phyloP scores from a whole-genome alignment of 805 yeast genomes.

The Suhomyces canberraensis region DNA sequence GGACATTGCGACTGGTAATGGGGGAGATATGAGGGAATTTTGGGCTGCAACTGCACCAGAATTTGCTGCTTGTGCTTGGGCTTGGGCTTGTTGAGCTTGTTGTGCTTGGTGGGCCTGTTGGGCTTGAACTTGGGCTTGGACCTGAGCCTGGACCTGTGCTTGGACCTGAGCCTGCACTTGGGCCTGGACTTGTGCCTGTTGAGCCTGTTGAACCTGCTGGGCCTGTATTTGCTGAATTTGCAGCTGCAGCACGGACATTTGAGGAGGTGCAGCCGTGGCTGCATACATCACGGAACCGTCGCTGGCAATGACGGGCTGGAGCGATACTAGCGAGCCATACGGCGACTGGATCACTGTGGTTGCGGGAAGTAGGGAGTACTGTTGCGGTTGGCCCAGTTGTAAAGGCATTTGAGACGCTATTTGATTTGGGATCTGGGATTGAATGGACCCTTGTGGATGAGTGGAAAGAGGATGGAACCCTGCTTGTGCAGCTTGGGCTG shows the following conservation, averaged over 20 bases:
- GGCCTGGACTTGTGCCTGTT: slow-evolving; percentile 3
- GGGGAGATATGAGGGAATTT: not conserved
- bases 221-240: not conserved
- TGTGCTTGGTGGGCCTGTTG: not conserved
- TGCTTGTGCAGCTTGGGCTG: slow-evolving; percentile 2
- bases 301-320: slow-evolving; percentile 12
- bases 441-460: too few relatives aligned
- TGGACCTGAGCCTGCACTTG: slow-evolving; percentile 5
- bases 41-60: not conserved
- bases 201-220: slow-evolving; percentile 4
- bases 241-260: not conserved
- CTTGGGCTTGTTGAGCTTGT: slow-evolving; percentile 1
- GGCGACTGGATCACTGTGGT: slow-evolving; percentile 6
- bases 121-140: slow-evolving; percentile 3
- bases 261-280: slow-evolving; percentile 2
- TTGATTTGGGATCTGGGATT: too few relatives aligned
- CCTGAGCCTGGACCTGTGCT: slow-evolving; percentile 1
- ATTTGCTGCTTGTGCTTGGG: slow-evolving; percentile 3
- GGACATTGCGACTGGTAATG: not conserved
- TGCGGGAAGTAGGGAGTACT: slow-evolving; percentile 1
- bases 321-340: slow-evolving; percentile 8
- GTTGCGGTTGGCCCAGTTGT: not conserved
- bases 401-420: not conserved
- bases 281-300: slow-evolving; percentile 12
- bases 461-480: not conserved